A percentile compares a stretch with the other conserved stretches of the same genome.
Conservation (phyloP, 768 basidiomycete species). For the Termitomyces sp. region DNA sequence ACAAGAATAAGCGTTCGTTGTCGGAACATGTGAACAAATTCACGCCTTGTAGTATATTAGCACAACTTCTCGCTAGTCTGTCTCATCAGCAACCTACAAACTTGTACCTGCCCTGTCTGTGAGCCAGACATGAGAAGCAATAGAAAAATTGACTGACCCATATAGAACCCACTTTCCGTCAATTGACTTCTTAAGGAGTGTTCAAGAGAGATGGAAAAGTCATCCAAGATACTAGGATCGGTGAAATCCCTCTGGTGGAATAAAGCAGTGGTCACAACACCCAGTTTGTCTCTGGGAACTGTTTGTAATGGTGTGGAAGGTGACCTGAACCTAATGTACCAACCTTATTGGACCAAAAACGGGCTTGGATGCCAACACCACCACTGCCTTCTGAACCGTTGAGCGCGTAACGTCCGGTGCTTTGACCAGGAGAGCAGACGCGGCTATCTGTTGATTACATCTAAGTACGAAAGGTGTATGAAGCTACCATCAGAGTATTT, state of each 20-base stretch:
- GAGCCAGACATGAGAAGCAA: background rate
- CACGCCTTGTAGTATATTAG: conserved; percentile 50
- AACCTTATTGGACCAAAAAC: conserved; percentile 93
- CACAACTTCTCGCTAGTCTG: background rate
- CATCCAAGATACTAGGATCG: conserved; percentile 83
- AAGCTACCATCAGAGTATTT: background rate
- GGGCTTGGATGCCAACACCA: conserved; percentile 86
- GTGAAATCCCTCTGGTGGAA: conserved; percentile 90
- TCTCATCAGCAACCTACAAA: conserved; percentile 38
- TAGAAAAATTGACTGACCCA: conserved; percentile 54
- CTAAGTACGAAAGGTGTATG: conserved; percentile 29
- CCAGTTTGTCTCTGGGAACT: conserved; percentile 71
- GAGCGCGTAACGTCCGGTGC: conserved; percentile 87
- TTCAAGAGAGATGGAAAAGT: conserved; percentile 79
- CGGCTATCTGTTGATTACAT: conserved; percentile 92
- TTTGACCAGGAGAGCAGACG: conserved; percentile 72
- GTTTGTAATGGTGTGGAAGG: background rate
- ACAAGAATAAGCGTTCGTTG: conserved; percentile 90
- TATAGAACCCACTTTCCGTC: conserved; percentile 92
- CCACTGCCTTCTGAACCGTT: conserved; percentile 96
- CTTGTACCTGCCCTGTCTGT: conserved; percentile 53
- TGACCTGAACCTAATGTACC: background rate
- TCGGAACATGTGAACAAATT: conserved; percentile 90
- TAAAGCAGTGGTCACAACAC: conserved; percentile 88
- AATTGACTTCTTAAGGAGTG: conserved; percentile 68